phyloP scores from a whole-genome alignment of 2,329 filamentous ascomycete species.

The Cordyceps tenuipes region DNA sequence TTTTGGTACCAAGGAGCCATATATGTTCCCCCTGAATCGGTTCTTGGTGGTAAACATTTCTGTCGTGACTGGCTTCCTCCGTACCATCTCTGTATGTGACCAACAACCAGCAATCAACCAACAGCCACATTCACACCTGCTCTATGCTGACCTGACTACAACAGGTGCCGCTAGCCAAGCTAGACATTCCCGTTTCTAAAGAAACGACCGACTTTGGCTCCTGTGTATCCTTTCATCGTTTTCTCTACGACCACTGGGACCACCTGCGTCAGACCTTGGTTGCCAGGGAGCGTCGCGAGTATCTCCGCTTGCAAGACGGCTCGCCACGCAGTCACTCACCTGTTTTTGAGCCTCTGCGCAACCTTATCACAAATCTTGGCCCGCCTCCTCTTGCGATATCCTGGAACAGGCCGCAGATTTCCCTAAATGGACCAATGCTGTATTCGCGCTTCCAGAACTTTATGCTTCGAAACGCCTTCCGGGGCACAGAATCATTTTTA shows the following conservation, averaged over 20 bases:
- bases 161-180: conserved; percentile 39
- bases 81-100: conserved; percentile 54
- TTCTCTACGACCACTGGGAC: conserved; percentile 65
- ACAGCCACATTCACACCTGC: conserved; percentile 13
- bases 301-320: conserved; percentile 47
- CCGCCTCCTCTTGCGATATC: conserved; percentile 60
- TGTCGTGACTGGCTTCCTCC: conserved; percentile 55
- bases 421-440: conserved; percentile 51
- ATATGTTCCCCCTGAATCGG: conserved; percentile 63
- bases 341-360: conserved; percentile 51
- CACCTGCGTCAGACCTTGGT: conserved; percentile 57
- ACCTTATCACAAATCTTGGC: conserved; percentile 57
- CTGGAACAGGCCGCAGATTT: conserved; percentile 61
- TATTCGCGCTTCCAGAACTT: conserved; percentile 66
- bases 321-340: conserved; percentile 43
- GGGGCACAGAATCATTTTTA: conserved; percentile 55
- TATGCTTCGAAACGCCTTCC: conserved; percentile 61
- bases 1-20: conserved; percentile 63
- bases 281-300: conserved; percentile 49
- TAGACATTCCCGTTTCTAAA: conserved; percentile 31
- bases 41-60: conserved; percentile 63
- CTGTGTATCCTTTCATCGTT: conserved; percentile 60
- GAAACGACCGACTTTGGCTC: conserved; percentile 62
- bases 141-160: not conserved
- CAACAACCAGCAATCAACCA: conserved; percentile 5